phyloP scores from a whole-genome alignment of 371 early-diverging fungal genomes.

The Mucor indicus region DNA sequence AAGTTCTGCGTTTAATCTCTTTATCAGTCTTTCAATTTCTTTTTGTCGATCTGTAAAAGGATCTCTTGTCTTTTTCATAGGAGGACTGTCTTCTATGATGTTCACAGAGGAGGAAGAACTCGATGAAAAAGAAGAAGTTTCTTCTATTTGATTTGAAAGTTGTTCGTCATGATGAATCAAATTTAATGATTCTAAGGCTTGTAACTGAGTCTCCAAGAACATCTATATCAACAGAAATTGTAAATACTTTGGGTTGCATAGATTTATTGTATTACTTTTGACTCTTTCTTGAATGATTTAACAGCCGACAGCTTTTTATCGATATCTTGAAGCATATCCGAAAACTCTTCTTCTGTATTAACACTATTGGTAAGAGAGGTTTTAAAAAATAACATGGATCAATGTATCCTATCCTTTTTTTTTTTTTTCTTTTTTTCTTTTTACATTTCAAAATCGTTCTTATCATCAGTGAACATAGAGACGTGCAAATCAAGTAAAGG shows the following conservation, averaged over 20 bases:
- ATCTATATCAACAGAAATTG: background rate
- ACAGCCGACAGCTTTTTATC: conserved; percentile 6
- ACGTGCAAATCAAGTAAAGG: conserved; percentile 37
- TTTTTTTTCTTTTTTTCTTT: background rate
- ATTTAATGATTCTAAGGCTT: conserved; percentile 3
- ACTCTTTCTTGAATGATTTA: conserved; percentile 1
- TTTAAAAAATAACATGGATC: background rate
- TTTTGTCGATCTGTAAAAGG: conserved; percentile 7
- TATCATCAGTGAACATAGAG: conserved; percentile 23
- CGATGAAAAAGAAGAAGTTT: background rate
- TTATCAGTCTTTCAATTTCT: conserved; percentile 1
- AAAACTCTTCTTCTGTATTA: conserved; percentile 6
- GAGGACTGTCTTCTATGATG: no score
- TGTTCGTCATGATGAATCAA: conserved; percentile 5
- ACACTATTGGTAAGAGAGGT: no score
- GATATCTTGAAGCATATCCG: background rate
- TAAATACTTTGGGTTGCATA: background rate
- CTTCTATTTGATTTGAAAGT: background rate
- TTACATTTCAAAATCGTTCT: conserved; percentile 16
- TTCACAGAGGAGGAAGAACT: background rate
- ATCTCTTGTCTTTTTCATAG: background rate
- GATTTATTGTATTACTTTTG: background rate
- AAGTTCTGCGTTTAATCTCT: conserved; percentile 6
- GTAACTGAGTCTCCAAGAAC: conserved; percentile 15
- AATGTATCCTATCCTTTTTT: no score